phyloP scores from a whole-genome alignment of 176 grass and related monocot species.

The Carex parvula region DNA sequence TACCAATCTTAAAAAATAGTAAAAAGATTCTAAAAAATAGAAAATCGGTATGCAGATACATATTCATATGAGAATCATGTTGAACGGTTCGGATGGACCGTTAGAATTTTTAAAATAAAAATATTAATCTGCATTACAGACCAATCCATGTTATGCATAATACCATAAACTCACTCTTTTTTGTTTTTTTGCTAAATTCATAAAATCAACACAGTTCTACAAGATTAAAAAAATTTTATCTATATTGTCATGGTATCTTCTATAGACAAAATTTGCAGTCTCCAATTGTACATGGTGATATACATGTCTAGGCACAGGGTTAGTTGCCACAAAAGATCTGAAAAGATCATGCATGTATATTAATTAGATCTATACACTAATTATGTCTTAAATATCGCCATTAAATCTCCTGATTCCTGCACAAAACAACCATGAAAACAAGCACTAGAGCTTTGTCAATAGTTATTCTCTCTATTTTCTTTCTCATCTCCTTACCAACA shows the following conservation, averaged over 20 bases:
- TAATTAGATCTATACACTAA: background rate
- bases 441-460: background rate
- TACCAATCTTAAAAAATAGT: too few relatives aligned
- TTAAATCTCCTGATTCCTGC: background rate
- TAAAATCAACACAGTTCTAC: background rate
- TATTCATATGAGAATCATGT: too few relatives aligned
- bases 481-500: constrained; percentile 13
- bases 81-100: too few relatives aligned
- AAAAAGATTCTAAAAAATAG: too few relatives aligned
- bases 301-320: background rate
- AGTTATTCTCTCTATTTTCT: background rate
- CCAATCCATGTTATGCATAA: background rate
- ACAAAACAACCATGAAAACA: constrained; percentile 11
- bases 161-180: too few relatives aligned
- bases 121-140: background rate
- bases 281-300: background rate
- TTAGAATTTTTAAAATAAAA: background rate
- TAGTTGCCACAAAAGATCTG: constrained; percentile 1
- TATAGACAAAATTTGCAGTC: background rate
- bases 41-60: background rate
- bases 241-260: background rate
- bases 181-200: too few relatives aligned
- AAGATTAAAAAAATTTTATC: background rate
- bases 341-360: background rate
- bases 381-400: background rate